Evolutionary conservation across 306 rosid genomes (phyloP).

Genomic region (Inga leiocalycina): DNA sequence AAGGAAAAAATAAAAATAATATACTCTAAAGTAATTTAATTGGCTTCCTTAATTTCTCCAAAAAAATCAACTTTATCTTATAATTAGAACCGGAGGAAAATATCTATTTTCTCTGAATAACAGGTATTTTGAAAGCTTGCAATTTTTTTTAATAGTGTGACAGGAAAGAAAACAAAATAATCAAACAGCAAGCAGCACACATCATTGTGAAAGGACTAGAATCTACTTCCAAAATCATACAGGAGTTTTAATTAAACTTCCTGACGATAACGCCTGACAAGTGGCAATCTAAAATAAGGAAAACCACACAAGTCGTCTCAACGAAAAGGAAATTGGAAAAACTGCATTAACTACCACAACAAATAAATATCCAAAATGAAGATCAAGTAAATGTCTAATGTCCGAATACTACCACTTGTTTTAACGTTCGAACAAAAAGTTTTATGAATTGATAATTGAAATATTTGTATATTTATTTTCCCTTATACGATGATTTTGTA

Average conservation of each 20-base stretch:
- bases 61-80: too few species aligned
- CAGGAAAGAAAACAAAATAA: background rate
- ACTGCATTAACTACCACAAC: background rate
- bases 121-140: background rate
- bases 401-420: conserved; percentile 23
- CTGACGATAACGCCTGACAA: background rate
- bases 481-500: too few species aligned
- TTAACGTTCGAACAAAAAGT: conserved; percentile 25
- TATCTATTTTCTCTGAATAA: background rate
- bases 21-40: too few species aligned
- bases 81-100: too few species aligned
- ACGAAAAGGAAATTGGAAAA: conserved; percentile 4
- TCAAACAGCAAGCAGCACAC: background rate
- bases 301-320: conserved; percentile 6
- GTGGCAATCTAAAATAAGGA: background rate
- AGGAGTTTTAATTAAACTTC: background rate
- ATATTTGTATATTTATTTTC: too few species aligned
- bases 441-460: background rate
- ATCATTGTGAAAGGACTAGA: background rate
- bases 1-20: too few species aligned
- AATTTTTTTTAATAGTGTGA: background rate
- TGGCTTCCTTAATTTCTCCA: too few species aligned
- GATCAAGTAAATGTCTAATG: conserved; percentile 17
- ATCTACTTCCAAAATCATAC: background rate
- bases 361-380: background rate